Conservation (phyloP, 306 rosid species). For the Calophaca sinica region DNA sequence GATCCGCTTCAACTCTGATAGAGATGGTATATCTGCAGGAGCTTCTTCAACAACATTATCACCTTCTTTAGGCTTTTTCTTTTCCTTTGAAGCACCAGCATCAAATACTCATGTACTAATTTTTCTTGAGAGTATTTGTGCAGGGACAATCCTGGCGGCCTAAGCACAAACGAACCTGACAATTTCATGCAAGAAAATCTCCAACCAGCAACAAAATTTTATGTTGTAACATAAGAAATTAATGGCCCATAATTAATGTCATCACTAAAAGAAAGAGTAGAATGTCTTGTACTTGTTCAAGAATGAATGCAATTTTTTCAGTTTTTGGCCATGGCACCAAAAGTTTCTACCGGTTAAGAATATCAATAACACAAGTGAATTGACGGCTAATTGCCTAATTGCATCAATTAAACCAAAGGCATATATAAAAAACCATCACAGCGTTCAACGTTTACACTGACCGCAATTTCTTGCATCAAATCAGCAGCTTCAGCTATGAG, state of each 20-base stretch:
- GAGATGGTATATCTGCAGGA: conserved; percentile 79
- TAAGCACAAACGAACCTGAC: conserved; percentile 74
- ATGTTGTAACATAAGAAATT: not conserved
- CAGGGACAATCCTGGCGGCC: conserved; percentile 78
- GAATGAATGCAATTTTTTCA: too few species aligned
- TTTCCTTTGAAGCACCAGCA: conserved; percentile 65
- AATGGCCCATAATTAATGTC: not conserved
- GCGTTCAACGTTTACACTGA: too few species aligned
- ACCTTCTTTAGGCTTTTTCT: conserved; percentile 86
- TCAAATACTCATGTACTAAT: conserved; percentile 82
- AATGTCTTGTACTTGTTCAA: too few species aligned
- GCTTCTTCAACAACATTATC: conserved; percentile 74
- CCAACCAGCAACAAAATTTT: conserved; percentile 21
- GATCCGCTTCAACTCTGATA: conserved; percentile 74
- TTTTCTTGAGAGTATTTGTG: conserved; percentile 79
- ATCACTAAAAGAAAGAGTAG: too few species aligned
- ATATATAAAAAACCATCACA: too few species aligned
- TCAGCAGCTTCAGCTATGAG: too few species aligned
- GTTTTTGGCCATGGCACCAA: too few species aligned
- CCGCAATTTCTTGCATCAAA: too few species aligned
- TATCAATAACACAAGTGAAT: too few species aligned
- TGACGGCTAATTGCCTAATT: too few species aligned
- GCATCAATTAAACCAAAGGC: too few species aligned
- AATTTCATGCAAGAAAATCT: conserved; percentile 9
- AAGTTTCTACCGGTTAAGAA: too few species aligned